phyloP scores from a whole-genome alignment of 2,329 filamentous ascomycete species.

The Aspergillus spinulosporus region DNA sequence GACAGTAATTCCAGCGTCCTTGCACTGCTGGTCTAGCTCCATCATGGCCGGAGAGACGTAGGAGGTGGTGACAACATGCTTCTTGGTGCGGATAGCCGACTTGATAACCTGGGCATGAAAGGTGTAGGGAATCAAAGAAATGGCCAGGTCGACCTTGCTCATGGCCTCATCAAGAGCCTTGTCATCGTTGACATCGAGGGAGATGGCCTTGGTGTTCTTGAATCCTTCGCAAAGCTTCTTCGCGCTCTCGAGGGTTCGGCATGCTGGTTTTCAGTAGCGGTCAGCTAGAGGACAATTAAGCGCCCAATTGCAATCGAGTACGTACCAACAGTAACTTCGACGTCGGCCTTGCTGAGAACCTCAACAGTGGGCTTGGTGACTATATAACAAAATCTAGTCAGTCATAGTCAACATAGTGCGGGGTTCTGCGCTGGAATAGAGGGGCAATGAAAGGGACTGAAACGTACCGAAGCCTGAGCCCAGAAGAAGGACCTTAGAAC shows the following conservation, averaged over 20 bases:
- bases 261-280: constrained; percentile 55
- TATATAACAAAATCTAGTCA: constrained; percentile 14
- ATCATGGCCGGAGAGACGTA: constrained; percentile 92
- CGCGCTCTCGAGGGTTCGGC: constrained; percentile 75
- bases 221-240: constrained; percentile 72
- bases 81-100: constrained; percentile 88
- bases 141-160: constrained; percentile 74
- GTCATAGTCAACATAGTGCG: constrained; percentile 17
- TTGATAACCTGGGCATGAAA: constrained; percentile 89
- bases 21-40: constrained; percentile 78
- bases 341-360: constrained; percentile 60
- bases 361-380: constrained; percentile 67
- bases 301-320: constrained; percentile 12
- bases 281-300: neutral
- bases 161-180: constrained; percentile 77
- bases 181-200: constrained; percentile 78
- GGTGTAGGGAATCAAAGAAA: constrained; percentile 86
- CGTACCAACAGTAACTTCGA: constrained; percentile 66
- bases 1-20: constrained; percentile 91
- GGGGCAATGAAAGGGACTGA: constrained; percentile 1
- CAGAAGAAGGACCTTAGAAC: constrained; percentile 42
- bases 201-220: constrained; percentile 71
- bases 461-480: constrained; percentile 41
- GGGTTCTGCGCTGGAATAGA: constrained; percentile 12
- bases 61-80: constrained; percentile 91